phyloP scores from a whole-genome alignment of 257 asterid species.

The Solanum ahanhuiri region DNA sequence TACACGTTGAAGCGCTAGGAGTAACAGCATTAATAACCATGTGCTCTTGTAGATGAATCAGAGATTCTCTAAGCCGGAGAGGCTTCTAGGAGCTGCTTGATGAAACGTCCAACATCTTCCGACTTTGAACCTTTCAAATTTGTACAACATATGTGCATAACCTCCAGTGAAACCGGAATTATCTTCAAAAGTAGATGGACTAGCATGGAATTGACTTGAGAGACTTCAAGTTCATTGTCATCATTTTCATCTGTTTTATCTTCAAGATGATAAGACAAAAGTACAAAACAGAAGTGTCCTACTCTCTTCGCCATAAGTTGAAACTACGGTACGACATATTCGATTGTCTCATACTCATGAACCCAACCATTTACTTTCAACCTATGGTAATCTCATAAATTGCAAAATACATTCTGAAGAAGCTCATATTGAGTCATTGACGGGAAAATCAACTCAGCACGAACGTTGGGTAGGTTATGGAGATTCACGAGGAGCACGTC shows the following conservation, averaged over 20 bases:
- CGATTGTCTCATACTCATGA: neutral
- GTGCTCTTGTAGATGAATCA: neutral
- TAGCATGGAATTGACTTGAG: neutral
- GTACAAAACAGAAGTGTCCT: neutral
- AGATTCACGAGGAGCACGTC: neutral
- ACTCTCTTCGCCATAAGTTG: neutral
- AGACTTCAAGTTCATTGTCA: too few species aligned
- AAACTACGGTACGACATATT: neutral
- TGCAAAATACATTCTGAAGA: neutral
- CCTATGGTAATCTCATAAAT: neutral
- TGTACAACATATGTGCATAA: neutral
- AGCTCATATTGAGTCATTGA: neutral
- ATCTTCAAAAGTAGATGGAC: neutral
- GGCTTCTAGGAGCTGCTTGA: neutral
- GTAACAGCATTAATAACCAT: neutral
- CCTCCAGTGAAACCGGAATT: neutral
- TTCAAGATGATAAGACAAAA: too few species aligned
- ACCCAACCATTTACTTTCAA: neutral
- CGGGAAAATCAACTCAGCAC: neutral
- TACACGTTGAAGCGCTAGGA: rapidly evolving
- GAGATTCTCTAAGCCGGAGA: neutral
- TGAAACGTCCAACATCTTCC: neutral
- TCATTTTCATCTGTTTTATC: too few species aligned
- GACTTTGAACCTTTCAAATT: neutral
- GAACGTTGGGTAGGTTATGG: neutral